Evolutionary conservation across 331 rosid genomes (phyloP), one percentile per base, ranked within the genome.

Genomic region (Acacia pycnantha): DNA sequence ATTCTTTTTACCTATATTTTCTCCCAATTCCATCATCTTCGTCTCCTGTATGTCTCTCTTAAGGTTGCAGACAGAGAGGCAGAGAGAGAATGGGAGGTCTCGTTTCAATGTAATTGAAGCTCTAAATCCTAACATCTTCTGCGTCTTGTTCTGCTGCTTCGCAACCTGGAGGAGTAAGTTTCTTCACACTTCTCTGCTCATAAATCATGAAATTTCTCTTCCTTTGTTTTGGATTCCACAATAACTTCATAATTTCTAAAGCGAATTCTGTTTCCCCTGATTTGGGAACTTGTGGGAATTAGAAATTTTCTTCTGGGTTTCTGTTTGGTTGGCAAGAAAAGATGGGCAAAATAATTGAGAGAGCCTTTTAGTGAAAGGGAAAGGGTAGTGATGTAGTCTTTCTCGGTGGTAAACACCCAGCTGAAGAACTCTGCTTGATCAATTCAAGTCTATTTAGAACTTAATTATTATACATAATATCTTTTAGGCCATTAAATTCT

Each of bases 11-110:
- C 58, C 79, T 79, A 46, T 81, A 37, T 79, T 69, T 74, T 79
- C 64, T 77, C 64, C 77, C 70, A 75, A 85, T 82, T 76, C 65
- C 85, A 74, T 85, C 84, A 76, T 86, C 82, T 74, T 68, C 84
- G 72, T 83, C 84, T 83, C 80, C 83, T 87, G 89, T 92, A 91
- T 84, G 88, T 88, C 84, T 71, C 75, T 70, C 75, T 82, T 85
- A 82, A 90, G 90, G 87, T 83, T 84, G 86, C 91, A 85, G 62
- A 79, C 86, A 67, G 46, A 84, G 85, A 86, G 56, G 80, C 86
- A 71, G 46, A 84, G 86, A 86, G 88, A 76, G 62, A 43, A 74
- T 43, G 46, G 46, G 61, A 86, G 69, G 77, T 80, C 86, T 85
- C 70, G 64, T 77, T 76, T 88, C 76, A 85, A 71, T 85, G 94